A percentile compares a stretch with the other conserved stretches of the same genome.
phyloP scores from a whole-genome alignment of 2,329 filamentous ascomycete species.

The Phialocephala subalpina region DNA sequence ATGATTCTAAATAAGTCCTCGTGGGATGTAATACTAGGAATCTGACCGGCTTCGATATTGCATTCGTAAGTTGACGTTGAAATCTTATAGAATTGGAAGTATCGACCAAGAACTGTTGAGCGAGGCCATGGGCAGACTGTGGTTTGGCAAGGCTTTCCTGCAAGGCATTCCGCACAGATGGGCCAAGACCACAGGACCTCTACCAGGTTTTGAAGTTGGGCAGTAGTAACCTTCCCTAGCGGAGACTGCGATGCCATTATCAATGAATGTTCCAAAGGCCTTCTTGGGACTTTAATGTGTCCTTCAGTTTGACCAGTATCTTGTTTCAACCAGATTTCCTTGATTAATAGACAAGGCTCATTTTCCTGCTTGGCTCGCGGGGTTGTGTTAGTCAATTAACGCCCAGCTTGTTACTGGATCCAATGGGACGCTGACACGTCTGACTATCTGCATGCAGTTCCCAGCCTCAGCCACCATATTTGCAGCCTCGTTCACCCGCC shows the following conservation, averaged over 20 bases:
- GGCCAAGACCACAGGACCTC: conserved; percentile 34
- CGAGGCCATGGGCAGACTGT: conserved; percentile 28
- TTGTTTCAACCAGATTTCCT: too few species aligned
- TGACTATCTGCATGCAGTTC: too few species aligned
- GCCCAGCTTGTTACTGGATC: too few species aligned
- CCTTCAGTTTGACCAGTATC: too few species aligned
- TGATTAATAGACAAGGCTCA: too few species aligned
- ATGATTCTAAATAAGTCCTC: conserved; percentile 39
- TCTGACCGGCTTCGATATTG: conserved; percentile 26
- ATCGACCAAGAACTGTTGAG: conserved; percentile 31
- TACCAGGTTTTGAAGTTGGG: conserved; percentile 30
- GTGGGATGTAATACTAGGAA: conserved; percentile 34
- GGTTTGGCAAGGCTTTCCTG: conserved; percentile 18
- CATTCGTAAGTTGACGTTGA: conserved; percentile 31
- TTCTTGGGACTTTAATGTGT: too few species aligned
- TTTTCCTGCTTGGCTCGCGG: too few species aligned
- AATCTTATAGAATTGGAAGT: conserved; percentile 37
- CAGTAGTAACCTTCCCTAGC: conserved; percentile 25
- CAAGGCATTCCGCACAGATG: conserved; percentile 28
- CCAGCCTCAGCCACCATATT: too few species aligned
- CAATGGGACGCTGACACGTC: too few species aligned
- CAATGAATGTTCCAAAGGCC: neutral
- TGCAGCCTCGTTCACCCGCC: too few species aligned
- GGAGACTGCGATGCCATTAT: neutral
- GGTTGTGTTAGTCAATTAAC: too few species aligned